These are phyloP conservation scores for Lodderomyces metapsilosis DNA, from an alignment of 1,139 yeast species.

Conservation along the genomic window DNA sequence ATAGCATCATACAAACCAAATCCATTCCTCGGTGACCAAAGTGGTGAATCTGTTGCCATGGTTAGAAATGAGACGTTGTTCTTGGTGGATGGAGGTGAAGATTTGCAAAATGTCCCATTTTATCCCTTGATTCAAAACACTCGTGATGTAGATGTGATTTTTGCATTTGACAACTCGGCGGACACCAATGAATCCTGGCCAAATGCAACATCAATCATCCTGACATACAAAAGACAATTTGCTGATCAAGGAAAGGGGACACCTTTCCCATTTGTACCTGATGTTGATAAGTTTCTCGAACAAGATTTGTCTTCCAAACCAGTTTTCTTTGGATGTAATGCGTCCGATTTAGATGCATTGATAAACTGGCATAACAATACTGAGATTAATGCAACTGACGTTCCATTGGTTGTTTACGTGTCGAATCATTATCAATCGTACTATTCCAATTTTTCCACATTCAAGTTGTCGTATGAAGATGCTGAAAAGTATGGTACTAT, in stretches of 20 bases:
- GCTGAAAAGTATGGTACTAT: conserved; percentile 32
- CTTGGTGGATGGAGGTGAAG: conserved; percentile 92
- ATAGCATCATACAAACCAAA: conserved; percentile 43
- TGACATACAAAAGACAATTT: conserved; percentile 53
- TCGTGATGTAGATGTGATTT: conserved; percentile 72
- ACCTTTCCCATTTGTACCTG: conserved; percentile 44
- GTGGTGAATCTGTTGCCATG: conserved; percentile 23
- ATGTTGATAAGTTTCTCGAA: conserved; percentile 26
- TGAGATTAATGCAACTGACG: conserved; percentile 28
- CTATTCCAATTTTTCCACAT: conserved; percentile 39
- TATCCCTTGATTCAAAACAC: conserved; percentile 70
- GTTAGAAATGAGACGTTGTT: conserved; percentile 43
- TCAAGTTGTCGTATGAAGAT: conserved; percentile 37
- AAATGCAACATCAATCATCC: conserved; percentile 66
- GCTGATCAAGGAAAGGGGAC: conserved; percentile 38
- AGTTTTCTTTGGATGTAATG: conserved; percentile 44
- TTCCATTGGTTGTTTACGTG: conserved; percentile 40
- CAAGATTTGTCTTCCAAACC: conserved; percentile 31
- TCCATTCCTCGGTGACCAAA: conserved; percentile 31
- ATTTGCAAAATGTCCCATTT: conserved; percentile 74
- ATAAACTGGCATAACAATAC: conserved; percentile 27
- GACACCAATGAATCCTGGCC: conserved; percentile 74
- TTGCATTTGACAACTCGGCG: conserved; percentile 86
- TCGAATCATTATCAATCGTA: conserved; percentile 34
- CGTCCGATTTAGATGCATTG: conserved; percentile 28